Evolutionary conservation across 805 yeast genomes (phyloP).

Genomic region (Schwanniomyces vanrijiae): DNA sequence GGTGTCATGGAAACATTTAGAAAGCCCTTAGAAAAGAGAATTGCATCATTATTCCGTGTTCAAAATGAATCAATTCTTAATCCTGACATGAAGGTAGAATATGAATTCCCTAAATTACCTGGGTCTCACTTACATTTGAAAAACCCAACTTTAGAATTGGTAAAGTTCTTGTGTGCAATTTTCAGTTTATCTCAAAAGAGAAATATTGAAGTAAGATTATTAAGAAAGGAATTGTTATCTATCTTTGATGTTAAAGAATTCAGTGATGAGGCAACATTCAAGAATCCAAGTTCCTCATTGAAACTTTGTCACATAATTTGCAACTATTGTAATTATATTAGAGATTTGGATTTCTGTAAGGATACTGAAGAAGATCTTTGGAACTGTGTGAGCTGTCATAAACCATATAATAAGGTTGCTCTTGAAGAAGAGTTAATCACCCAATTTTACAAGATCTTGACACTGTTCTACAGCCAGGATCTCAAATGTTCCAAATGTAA

Average conservation of each 20-base stretch:
- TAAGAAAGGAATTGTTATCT: slow-evolving; percentile 72
- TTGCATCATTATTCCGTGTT: slow-evolving; percentile 60
- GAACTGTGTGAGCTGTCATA: slow-evolving; percentile 67
- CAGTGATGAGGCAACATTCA: slow-evolving; percentile 68
- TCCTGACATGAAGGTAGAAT: slow-evolving; percentile 62
- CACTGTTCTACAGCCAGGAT: slow-evolving; percentile 77
- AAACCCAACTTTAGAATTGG: slow-evolving; percentile 79
- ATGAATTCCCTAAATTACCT: slow-evolving; percentile 71
- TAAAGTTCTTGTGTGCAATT: slow-evolving; percentile 72
- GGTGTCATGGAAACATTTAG: slow-evolving; percentile 55
- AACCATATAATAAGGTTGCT: slow-evolving; percentile 60
- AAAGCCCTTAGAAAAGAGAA: slow-evolving; percentile 63
- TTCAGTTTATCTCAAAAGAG: slow-evolving; percentile 64
- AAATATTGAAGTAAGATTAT: slow-evolving; percentile 67
- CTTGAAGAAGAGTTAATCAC: slow-evolving; percentile 79
- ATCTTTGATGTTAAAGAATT: slow-evolving; percentile 84
- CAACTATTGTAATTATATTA: slow-evolving; percentile 69
- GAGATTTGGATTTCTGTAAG: slow-evolving; percentile 81
- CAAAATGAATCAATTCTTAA: slow-evolving; percentile 75
- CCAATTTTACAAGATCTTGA: slow-evolving; percentile 54
- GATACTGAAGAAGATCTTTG: slow-evolving; percentile 55
- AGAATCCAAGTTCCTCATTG: slow-evolving; percentile 72
- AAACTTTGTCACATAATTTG: slow-evolving; percentile 70
- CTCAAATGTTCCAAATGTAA: slow-evolving; percentile 77
- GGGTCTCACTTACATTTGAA: slow-evolving; percentile 62